Evolutionary conservation across 768 basidiomycete genomes (phyloP).

Genomic region (Naganishia vaughanmartiniae): DNA sequence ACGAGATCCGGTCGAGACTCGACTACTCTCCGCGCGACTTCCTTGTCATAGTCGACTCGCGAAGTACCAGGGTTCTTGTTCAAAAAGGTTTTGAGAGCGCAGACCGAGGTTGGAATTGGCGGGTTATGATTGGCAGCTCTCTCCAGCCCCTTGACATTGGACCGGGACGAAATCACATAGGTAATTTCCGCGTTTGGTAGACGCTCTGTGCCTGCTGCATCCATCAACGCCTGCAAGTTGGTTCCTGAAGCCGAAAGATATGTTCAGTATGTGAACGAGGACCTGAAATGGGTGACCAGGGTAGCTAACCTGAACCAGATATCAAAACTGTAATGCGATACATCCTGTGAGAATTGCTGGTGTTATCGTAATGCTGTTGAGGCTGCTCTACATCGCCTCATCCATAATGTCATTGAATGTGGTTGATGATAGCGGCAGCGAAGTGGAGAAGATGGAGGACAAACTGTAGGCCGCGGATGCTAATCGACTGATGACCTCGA

Average conservation of each 20-base stretch:
- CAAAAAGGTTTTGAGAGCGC: conserved; percentile 79
- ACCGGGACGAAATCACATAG: conserved; percentile 86
- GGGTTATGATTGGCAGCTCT: conserved; percentile 67
- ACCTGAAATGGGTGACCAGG: not conserved
- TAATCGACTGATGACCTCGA: too few relatives aligned
- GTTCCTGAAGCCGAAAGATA: conserved; percentile 61
- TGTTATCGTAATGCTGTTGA: not conserved
- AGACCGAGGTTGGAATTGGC: conserved; percentile 75
- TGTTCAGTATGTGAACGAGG: not conserved
- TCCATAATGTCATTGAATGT: too few relatives aligned
- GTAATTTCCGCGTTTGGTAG: conserved; percentile 69
- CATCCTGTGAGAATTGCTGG: not conserved
- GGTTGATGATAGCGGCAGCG: too few relatives aligned
- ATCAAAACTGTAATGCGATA: conserved; percentile 61
- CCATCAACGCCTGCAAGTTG: conserved; percentile 93
- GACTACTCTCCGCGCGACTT: conserved; percentile 69
- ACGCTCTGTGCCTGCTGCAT: conserved; percentile 69
- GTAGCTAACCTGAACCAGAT: conserved; percentile 63
- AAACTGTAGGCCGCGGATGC: too few relatives aligned
- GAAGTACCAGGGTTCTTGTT: conserved; percentile 70
- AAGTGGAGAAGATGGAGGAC: too few relatives aligned
- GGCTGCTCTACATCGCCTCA: not conserved
- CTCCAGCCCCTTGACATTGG: conserved; percentile 80
- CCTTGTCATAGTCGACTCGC: conserved; percentile 77
- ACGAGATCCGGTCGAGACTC: conserved; percentile 72